Evolutionary conservation across 345 rosid species (phyloP), one percentile per base, ranked within the genome.

Genomic region (Heritiera littoralis): DNA sequence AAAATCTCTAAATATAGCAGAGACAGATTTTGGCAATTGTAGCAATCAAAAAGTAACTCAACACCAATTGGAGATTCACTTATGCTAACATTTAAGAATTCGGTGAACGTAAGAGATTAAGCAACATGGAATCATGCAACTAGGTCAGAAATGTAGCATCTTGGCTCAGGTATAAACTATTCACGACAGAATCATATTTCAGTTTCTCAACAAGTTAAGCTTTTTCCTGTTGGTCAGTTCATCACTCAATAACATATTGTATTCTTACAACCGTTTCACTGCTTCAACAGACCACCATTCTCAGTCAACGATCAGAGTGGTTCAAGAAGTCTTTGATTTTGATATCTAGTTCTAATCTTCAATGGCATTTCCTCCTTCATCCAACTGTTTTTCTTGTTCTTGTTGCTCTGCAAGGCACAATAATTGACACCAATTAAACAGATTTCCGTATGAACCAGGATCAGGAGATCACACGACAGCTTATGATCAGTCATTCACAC

Each of bases 401-500:
- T 72, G 76, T 72, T 72, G 76, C 63, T 72, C 76, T 72, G 76
- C 28, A 54, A 15, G 41, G 40, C 28, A 54, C 6, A 72, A 72
- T 3, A 35, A 32, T 72, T 52, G 9, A 52, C 48, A 70, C n/a
- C 58, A 70, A 28, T 49, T 28, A 70, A 48, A 13, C 74, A 70
- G 20, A 70, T 70, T 48, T 23, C 5, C 5, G 23, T 10, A 7
- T 12, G 17, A 69, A 9, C 8, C 72, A 45, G 9, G 0, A n/a
- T 40, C 11, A 38, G 12, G 7, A 43, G 5, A 63, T 32, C 15
- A 30, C 20, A 3, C 10, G 49, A 66, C 20, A 43, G 51, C 69
- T 18, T 11, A 41, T 67, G 30, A 9, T 67, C 45, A 35, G n/a
- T 40, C 9, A 41, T 66, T 66, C 18, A 7, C n/a, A 55, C 43